These are phyloP conservation scores for Penicillium paneum DNA, from an alignment of 2,329 filamentous ascomycete genomes.

Conservation along the genomic window DNA sequence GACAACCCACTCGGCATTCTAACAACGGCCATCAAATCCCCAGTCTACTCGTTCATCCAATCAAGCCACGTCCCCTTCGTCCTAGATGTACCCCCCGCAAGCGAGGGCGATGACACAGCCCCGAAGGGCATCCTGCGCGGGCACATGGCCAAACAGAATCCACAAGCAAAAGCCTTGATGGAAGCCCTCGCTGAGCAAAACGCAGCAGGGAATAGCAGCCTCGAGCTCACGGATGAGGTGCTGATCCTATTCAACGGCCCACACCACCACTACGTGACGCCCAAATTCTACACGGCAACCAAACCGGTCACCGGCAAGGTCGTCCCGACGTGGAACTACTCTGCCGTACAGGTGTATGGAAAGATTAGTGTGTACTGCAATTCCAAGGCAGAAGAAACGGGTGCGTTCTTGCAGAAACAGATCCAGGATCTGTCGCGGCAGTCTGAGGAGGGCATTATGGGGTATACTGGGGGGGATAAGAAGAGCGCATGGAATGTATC, in stretches of 20 bases:
- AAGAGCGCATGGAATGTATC: constrained; percentile 60
- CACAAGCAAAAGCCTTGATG: constrained; percentile 5
- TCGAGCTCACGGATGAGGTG: constrained; percentile 51
- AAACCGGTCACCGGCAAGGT: constrained; percentile 63
- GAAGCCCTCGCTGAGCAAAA: constrained; percentile 54
- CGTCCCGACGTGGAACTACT: constrained; percentile 67
- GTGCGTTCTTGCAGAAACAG: constrained; percentile 51
- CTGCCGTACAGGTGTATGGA: constrained; percentile 63
- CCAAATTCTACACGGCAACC: constrained; percentile 62
- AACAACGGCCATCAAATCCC: constrained; percentile 58
- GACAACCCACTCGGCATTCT: constrained; percentile 61
- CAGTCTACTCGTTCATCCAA: constrained; percentile 51
- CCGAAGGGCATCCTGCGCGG: constrained; percentile 51
- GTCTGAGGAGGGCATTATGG: constrained; percentile 57
- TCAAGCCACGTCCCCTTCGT: constrained; percentile 61
- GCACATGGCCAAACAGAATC: constrained; percentile 40
- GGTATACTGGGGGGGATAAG: constrained; percentile 44
- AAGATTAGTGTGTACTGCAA: constrained; percentile 55
- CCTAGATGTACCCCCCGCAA: constrained; percentile 45
- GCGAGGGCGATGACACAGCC: constrained; percentile 34
- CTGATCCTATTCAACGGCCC: constrained; percentile 60
- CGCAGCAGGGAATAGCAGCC: constrained; percentile 51
- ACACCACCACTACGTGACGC: constrained; percentile 63
- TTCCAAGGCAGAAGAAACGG: constrained; percentile 45
- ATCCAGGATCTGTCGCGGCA: constrained; percentile 53